phyloP scores from a whole-genome alignment of 2,329 filamentous ascomycete species.

The Sphaerostilbella broomeana region DNA sequence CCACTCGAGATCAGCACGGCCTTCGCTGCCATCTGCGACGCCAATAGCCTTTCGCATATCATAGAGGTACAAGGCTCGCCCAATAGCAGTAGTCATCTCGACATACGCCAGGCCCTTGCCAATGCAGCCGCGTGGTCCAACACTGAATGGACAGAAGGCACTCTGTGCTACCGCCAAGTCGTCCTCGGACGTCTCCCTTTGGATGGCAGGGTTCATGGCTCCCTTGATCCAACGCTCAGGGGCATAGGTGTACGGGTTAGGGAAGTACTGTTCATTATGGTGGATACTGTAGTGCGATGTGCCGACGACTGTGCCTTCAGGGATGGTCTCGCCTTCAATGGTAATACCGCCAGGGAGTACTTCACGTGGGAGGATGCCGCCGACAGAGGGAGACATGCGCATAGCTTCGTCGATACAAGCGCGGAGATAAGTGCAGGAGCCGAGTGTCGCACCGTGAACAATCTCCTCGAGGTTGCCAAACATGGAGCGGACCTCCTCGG shows the following conservation, averaged over 20 bases:
- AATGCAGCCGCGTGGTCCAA: constrained; percentile 65
- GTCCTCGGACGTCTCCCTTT: constrained; percentile 38
- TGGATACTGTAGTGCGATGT: constrained; percentile 63
- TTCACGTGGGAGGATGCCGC: constrained; percentile 54
- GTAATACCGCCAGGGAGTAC: constrained; percentile 48
- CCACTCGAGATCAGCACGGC: constrained; percentile 40
- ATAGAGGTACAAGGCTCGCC: constrained; percentile 54
- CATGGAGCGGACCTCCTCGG: constrained; percentile 44
- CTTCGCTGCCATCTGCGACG: constrained; percentile 47
- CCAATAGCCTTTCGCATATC: constrained; percentile 49
- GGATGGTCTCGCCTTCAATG: constrained; percentile 48
- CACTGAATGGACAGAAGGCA: constrained; percentile 69
- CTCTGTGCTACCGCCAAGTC: constrained; percentile 51
- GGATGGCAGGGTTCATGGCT: constrained; percentile 30
- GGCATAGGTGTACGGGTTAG: constrained; percentile 49
- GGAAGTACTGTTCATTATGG: constrained; percentile 58
- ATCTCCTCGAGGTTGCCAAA: constrained; percentile 51
- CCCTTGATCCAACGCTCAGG: constrained; percentile 61
- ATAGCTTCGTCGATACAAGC: constrained; percentile 61
- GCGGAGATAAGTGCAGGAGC: constrained; percentile 50
- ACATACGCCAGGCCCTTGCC: constrained; percentile 63
- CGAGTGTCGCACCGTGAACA: constrained; percentile 42
- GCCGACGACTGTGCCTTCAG: constrained; percentile 55
- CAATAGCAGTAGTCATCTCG: constrained; percentile 59
- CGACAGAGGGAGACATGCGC: constrained; percentile 55